Percentiles rank a stretch among this genome's conserved stretches.
Conservation (phyloP, 352 stramenopile genomes). For the Plasmopara halstedii region DNA sequence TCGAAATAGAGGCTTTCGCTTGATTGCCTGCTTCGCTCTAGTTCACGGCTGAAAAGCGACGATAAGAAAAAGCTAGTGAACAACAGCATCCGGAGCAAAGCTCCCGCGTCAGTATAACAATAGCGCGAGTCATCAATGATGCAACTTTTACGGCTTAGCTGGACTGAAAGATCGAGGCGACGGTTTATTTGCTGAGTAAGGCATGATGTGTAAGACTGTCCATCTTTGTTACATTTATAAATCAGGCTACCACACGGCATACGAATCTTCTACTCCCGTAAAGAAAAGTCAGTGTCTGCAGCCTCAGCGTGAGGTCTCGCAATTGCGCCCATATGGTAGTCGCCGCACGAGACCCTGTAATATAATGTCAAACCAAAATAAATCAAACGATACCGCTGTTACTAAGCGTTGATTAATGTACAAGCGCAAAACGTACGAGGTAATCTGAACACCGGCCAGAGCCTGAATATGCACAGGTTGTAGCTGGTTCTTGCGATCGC, state of each 20-base stretch:
- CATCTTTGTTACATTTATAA: neutral
- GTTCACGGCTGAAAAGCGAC: neutral
- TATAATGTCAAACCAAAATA: slow-evolving; percentile 1
- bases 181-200: slow-evolving; percentile 1
- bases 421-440: slow-evolving; percentile 36
- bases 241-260: neutral
- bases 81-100: slow-evolving; percentile 14
- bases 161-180: slow-evolving; percentile 15
- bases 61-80: slow-evolving; percentile 3
- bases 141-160: slow-evolving; percentile 1
- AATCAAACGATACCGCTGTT: slow-evolving; percentile 1
- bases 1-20: neutral
- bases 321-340: slow-evolving; percentile 84
- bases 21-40: neutral
- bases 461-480: slow-evolving; percentile 76
- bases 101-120: slow-evolving; percentile 11
- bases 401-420: too few relatives aligned
- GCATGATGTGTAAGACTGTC: neutral
- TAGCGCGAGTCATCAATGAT: slow-evolving; percentile 13
- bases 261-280: slow-evolving; percentile 32
- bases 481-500: slow-evolving; percentile 82
- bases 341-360: slow-evolving; percentile 67
- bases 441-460: slow-evolving; percentile 52
- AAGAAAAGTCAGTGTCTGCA: slow-evolving; percentile 78
- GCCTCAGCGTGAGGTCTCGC: slow-evolving; percentile 55